A percentile compares a stretch with the other conserved stretches of the same genome.
phyloP scores from a whole-genome alignment of 2,329 filamentous ascomycete genomes.

The Claviceps sp. region DNA sequence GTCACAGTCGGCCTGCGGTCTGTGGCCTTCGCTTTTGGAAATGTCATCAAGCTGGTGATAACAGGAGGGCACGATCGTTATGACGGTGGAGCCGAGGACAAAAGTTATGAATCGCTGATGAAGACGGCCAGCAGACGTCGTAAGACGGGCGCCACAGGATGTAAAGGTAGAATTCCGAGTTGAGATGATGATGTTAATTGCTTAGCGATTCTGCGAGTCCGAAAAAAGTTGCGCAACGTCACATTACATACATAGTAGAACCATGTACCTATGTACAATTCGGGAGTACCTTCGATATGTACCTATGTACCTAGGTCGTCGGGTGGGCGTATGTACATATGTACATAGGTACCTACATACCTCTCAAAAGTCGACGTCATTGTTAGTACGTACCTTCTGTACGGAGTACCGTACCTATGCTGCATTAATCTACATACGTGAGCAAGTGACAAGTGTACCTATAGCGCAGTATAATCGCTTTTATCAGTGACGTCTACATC shows the following conservation, averaged over 20 bases:
- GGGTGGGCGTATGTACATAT: too few relatives aligned
- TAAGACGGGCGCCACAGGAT: slow-evolving; percentile 14
- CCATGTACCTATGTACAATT: background rate
- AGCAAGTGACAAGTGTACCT: too few relatives aligned
- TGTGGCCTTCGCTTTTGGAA: slow-evolving; percentile 58
- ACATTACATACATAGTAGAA: background rate
- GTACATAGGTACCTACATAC: too few relatives aligned
- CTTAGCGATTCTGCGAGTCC: background rate
- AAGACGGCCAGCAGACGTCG: slow-evolving; percentile 27
- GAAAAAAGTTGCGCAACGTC: background rate
- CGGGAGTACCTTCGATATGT: too few relatives aligned
- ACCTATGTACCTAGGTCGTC: too few relatives aligned
- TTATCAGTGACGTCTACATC: too few relatives aligned
- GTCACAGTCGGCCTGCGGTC: slow-evolving; percentile 47
- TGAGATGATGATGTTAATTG: background rate
- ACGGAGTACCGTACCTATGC: too few relatives aligned
- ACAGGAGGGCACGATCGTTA: slow-evolving; percentile 50
- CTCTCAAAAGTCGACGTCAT: too few relatives aligned
- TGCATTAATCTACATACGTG: too few relatives aligned
- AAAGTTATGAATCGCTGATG: slow-evolving; percentile 17
- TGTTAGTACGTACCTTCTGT: too few relatives aligned
- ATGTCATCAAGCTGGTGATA: slow-evolving; percentile 57
- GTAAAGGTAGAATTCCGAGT: slow-evolving; percentile 8
- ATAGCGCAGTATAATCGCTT: too few relatives aligned
- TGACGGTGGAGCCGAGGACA: slow-evolving; percentile 26